Base-by-base conservation (phyloP, 257 asterid species). In the Avicennia marina region DNA sequence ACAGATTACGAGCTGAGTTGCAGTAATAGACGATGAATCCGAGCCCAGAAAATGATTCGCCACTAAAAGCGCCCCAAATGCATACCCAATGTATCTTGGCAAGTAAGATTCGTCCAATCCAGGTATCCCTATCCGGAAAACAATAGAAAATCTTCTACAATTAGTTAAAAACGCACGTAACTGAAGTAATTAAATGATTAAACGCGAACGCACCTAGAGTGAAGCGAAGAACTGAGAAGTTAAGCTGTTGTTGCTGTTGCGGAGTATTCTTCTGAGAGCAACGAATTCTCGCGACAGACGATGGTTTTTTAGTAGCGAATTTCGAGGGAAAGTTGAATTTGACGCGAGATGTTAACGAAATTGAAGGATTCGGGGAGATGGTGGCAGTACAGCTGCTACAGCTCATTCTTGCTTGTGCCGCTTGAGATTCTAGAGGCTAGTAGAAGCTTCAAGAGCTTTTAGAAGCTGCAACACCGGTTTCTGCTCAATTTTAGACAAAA, bases 141-240 rank as follows among this genome's bases (percentile, higher is more conserved):
- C 53, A 6, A 18, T 61, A 41, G 11, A 34, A 40, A n/a, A 22
- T 1, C 1, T 24, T 42, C 26, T 7, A 10, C 19, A 19, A 46
- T 2, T 18, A n/a, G 24, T 17, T 20, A 50, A 49, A 21, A 45
- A 44, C 8, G 11, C 19, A 20, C 21, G 12, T 2, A 48, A 58
- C 0, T 1, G 8, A 45, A 13, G 38, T 15, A 9, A 21, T 18
- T 17, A 7, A 19, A 13, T 0, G 16, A 20, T 22, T 1, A 57
- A 11, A 33, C 1, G 41, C 32, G 25, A 7, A 2, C 44, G 19
- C 76, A 85, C 96, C 96, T 4, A 91, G 83, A 22, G 96, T 91
- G 76, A 91, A 91, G 75, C 96, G 95, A 70, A 91, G 95, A 71
- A 85, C 95, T 2, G 96, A 88, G 69, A 91, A 91, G 46, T 91